Percentiles rank a stretch among this genome's conserved stretches.
Evolutionary conservation across 2,329 filamentous ascomycete species (phyloP).

Genomic region (Alternaria conjuncta): DNA sequence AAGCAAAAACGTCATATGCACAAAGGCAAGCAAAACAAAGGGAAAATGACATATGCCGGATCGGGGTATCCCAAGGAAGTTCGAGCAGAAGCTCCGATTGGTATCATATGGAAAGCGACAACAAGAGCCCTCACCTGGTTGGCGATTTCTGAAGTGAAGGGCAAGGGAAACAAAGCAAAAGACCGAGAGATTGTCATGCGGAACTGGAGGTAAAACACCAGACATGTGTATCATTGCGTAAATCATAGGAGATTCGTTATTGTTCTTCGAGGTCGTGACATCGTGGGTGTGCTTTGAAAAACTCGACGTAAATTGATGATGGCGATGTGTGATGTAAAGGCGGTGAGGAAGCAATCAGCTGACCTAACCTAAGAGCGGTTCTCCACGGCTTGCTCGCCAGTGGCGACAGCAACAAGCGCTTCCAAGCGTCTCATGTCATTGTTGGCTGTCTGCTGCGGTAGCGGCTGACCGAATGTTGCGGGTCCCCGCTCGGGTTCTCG

Average conservation of each 20-base stretch:
- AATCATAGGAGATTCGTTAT: slow-evolving; percentile 27
- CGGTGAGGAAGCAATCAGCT: background rate
- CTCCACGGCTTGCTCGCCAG: slow-evolving; percentile 56
- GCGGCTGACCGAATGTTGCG: slow-evolving; percentile 39
- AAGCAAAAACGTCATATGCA: background rate
- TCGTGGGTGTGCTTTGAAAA: slow-evolving; percentile 19
- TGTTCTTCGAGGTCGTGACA: slow-evolving; percentile 27
- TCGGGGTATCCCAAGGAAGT: slow-evolving; percentile 17
- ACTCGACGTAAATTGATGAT: slow-evolving; percentile 10
- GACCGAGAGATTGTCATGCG: slow-evolving; percentile 19
- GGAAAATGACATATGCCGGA: slow-evolving; percentile 4
- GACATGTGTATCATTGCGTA: slow-evolving; percentile 20
- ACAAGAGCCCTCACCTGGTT: slow-evolving; percentile 31
- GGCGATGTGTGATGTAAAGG: background rate
- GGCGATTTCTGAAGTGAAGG: slow-evolving; percentile 4
- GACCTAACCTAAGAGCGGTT: slow-evolving; percentile 26
- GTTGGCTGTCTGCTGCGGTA: slow-evolving; percentile 41
- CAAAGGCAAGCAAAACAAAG: slow-evolving; percentile 9
- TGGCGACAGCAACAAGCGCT: slow-evolving; percentile 70
- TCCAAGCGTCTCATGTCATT: slow-evolving; percentile 64
- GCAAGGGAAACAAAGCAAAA: slow-evolving; percentile 1
- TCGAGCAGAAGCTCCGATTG: slow-evolving; percentile 33
- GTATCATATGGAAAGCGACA: slow-evolving; percentile 40
- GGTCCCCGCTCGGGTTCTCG: slow-evolving; percentile 40
- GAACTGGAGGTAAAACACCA: slow-evolving; percentile 16